Percentiles rank a stretch among this genome's conserved stretches.
These are phyloP conservation scores for Phytophthora pseudosyringae DNA, from an alignment of 352 stramenopile species.

Conservation along the genomic window DNA sequence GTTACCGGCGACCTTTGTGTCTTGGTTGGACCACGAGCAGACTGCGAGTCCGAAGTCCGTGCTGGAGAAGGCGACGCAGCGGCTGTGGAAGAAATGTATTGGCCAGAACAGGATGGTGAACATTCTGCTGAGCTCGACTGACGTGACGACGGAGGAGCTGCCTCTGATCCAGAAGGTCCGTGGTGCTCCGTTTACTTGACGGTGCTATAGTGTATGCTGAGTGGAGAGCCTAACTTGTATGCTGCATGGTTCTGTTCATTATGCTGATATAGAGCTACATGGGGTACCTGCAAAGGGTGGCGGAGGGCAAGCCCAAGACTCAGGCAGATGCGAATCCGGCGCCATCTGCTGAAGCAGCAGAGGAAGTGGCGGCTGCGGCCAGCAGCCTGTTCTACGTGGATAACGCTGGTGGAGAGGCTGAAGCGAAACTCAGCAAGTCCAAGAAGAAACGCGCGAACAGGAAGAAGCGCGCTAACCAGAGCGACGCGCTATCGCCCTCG, in stretches of 20 bases:
- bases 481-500: constrained; percentile 1
- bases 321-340: not conserved
- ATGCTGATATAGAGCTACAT: constrained; percentile 47
- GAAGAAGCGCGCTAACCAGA: constrained; percentile 31
- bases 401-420: constrained; percentile 47
- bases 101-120: constrained; percentile 49
- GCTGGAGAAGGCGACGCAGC: constrained; percentile 25
- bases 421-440: constrained; percentile 31
- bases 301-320: constrained; percentile 30
- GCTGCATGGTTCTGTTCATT: constrained; percentile 3
- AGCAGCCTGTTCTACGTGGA: constrained; percentile 66
- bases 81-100: constrained; percentile 45
- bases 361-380: constrained; percentile 3
- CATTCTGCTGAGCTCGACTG: constrained; percentile 51
- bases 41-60: constrained; percentile 22
- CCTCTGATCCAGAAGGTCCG: constrained; percentile 52
- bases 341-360: not conserved
- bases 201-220: not conserved
- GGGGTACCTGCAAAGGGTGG: constrained; percentile 40
- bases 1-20: constrained; percentile 52
- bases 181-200: not conserved
- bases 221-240: constrained; percentile 13
- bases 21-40: constrained; percentile 51
- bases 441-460: constrained; percentile 40
- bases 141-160: constrained; percentile 51